A percentile compares a stretch with the other conserved stretches of the same genome.
Conservation (phyloP, 306 rosid species). For the Quercus agrifolia region DNA sequence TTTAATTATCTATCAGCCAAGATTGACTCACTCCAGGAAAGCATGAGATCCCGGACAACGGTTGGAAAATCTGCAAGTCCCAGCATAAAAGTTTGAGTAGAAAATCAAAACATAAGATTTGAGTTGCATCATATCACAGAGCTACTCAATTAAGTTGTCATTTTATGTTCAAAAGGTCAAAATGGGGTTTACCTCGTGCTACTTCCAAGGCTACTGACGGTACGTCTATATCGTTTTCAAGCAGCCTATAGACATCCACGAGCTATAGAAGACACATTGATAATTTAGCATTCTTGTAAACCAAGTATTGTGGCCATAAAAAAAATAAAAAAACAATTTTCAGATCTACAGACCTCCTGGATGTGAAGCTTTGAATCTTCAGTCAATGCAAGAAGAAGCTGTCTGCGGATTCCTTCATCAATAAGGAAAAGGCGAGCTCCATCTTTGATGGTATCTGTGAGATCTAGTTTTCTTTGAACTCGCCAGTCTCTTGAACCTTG, state of each 20-base stretch:
- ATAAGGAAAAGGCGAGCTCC: conserved; percentile 91
- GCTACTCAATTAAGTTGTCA: conserved; percentile 1
- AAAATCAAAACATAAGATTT: neutral
- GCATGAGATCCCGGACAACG: conserved; percentile 74
- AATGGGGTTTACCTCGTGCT: conserved; percentile 60
- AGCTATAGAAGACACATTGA: conserved; percentile 53
- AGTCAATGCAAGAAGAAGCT: conserved; percentile 93
- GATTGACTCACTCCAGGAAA: conserved; percentile 80
- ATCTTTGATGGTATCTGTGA: conserved; percentile 92
- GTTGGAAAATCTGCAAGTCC: conserved; percentile 62
- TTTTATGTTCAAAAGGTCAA: neutral
- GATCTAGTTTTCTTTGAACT: conserved; percentile 71
- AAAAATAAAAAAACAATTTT: neutral
- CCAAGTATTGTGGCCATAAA: conserved; percentile 6
- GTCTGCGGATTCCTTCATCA: conserved; percentile 85
- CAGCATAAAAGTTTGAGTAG: neutral
- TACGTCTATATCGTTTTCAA: conserved; percentile 85
- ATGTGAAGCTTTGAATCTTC: conserved; percentile 97
- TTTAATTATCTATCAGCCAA: conserved; percentile 62
- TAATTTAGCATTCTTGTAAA: conserved; percentile 19
- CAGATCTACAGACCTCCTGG: conserved; percentile 64
- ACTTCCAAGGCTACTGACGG: conserved; percentile 86
- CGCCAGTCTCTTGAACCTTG: conserved; percentile 46
- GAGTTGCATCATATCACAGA: conserved; percentile 8
- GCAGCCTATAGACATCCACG: conserved; percentile 82